phyloP scores from a whole-genome alignment of 2,329 filamentous ascomycete species.

The Coniochaeta prunicola region DNA sequence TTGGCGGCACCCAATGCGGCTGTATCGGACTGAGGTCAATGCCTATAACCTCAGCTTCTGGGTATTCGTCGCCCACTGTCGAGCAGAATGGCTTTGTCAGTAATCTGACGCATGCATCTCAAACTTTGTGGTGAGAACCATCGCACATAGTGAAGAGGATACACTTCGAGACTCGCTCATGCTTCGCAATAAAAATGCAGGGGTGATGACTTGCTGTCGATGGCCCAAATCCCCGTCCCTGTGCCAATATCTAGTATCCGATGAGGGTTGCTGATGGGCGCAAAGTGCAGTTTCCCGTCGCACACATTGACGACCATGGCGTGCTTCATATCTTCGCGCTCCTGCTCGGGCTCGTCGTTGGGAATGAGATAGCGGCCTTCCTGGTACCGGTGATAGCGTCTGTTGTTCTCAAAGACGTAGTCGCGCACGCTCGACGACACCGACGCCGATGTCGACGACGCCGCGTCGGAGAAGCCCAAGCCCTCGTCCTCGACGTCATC shows the following conservation, averaged over 20 bases:
- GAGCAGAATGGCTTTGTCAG: conserved; percentile 1
- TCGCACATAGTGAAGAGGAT: no score
- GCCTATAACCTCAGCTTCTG: conserved; percentile 12
- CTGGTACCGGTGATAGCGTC: conserved; percentile 20
- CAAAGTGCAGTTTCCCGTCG: conserved; percentile 29
- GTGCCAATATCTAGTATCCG: conserved; percentile 30
- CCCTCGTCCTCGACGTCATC: conserved; percentile 12
- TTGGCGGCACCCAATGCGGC: conserved; percentile 29
- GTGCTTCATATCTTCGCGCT: conserved; percentile 35
- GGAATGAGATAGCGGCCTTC: conserved; percentile 20
- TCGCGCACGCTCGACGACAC: conserved; percentile 16
- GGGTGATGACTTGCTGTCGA: conserved; percentile 3
- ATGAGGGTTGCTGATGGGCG: conserved; percentile 31
- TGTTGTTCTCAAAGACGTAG: conserved; percentile 17
- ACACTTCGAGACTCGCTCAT: no score
- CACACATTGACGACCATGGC: conserved; percentile 27
- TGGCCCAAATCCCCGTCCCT: conserved; percentile 22
- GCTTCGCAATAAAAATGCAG: not conserved
- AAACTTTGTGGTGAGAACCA: no score
- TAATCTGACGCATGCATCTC: not conserved
- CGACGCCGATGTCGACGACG: conserved; percentile 13
- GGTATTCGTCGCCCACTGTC: conserved; percentile 6
- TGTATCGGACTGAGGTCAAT: conserved; percentile 33
- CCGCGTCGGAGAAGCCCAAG: conserved; percentile 10
- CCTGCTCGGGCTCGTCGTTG: conserved; percentile 38